Evolutionary conservation across 441 rosid species (phyloP).

Genomic region (Arabidopsis hybrid): DNA sequence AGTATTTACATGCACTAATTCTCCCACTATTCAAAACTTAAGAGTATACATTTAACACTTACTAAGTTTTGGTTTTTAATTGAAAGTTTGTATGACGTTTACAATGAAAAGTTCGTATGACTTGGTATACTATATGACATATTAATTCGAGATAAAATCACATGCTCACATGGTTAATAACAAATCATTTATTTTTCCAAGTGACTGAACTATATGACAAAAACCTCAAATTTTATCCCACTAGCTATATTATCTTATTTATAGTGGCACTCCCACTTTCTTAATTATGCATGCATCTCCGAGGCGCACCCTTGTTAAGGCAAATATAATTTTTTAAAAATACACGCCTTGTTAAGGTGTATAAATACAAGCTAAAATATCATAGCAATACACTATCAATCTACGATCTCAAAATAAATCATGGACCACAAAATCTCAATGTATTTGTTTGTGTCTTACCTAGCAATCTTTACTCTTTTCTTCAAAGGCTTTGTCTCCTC

Average conservation of each 20-base stretch:
- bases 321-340: not conserved
- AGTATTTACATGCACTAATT: constrained; percentile 23
- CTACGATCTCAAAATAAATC: constrained; percentile 4
- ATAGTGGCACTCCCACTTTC: constrained; percentile 45
- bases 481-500: constrained; percentile 38
- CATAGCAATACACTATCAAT: constrained; percentile 35
- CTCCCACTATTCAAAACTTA: constrained; percentile 30
- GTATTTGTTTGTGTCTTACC: constrained; percentile 27
- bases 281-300: constrained; percentile 41
- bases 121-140: constrained; percentile 17
- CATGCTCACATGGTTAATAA: constrained; percentile 31
- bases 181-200: constrained; percentile 5
- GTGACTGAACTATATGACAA: constrained; percentile 40
- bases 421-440: constrained; percentile 53
- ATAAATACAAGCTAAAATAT: constrained; percentile 37
- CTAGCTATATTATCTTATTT: constrained; percentile 38
- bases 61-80: not conserved
- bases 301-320: constrained; percentile 34
- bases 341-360: constrained; percentile 27
- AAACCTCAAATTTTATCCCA: constrained; percentile 21
- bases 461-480: constrained; percentile 31
- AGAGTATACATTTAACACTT: not conserved
- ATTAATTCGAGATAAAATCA: constrained; percentile 10
- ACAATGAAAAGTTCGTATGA: not conserved
- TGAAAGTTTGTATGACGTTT: constrained; percentile 15